Evolutionary conservation across 83 land plant species (phyloP).

Genomic region (Larix sibirica): DNA sequence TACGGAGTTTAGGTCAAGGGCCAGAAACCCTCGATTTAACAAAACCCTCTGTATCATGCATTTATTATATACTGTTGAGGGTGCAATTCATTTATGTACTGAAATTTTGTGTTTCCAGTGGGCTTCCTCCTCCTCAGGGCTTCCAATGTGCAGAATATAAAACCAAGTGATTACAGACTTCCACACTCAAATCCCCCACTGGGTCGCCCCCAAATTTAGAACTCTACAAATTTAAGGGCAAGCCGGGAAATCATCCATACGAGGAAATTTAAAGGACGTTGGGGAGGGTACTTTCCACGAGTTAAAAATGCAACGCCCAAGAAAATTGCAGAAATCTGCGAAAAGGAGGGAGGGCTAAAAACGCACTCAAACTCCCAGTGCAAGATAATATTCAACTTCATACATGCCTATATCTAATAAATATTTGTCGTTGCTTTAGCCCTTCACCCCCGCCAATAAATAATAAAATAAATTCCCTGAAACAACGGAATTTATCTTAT

Average conservation of each 20-base stretch:
- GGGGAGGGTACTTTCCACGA: neutral
- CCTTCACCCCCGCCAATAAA: neutral
- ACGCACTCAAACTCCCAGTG: neutral
- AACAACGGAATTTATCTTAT: neutral
- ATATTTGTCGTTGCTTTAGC: neutral
- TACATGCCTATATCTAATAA: neutral
- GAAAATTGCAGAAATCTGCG: neutral
- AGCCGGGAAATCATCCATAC: neutral
- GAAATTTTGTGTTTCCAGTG: neutral
- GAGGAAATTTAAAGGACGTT: too few relatives aligned
- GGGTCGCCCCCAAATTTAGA: neutral
- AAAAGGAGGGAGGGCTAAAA: neutral
- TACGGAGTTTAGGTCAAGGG: too few relatives aligned
- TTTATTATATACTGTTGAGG: neutral
- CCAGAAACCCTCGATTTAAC: neutral
- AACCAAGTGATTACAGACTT: neutral
- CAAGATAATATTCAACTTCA: neutral
- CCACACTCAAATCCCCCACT: neutral
- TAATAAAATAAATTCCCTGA: neutral
- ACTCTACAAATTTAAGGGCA: neutral
- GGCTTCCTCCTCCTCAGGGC: too few relatives aligned
- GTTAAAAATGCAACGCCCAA: neutral
- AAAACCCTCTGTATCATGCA: neutral
- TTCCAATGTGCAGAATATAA: neutral
- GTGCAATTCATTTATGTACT: neutral